Conservation (phyloP, 192 early-diverging fungal species). For the Funneliformis geosporum region DNA sequence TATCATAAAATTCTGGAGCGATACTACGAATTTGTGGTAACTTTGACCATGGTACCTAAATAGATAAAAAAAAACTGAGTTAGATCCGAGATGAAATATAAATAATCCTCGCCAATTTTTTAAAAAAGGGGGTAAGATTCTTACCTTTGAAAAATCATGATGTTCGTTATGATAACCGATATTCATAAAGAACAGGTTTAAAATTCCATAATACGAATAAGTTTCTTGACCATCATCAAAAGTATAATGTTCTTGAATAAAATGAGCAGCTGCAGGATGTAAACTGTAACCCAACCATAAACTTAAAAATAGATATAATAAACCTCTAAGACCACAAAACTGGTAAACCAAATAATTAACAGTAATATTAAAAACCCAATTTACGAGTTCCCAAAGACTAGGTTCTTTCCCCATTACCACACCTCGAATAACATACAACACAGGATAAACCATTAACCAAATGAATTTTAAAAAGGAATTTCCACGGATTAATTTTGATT, state of each 20-base stretch:
- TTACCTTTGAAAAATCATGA: constrained; percentile 76
- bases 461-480: constrained; percentile 68
- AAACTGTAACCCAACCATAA: constrained; percentile 83
- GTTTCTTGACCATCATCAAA: constrained; percentile 93
- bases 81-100: too few relatives aligned
- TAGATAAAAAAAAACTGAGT: background rate
- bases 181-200: constrained; percentile 90
- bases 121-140: background rate
- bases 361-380: constrained; percentile 66
- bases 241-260: constrained; percentile 97
- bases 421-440: constrained; percentile 86
- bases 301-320: constrained; percentile 68
- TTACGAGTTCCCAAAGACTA: constrained; percentile 75
- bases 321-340: constrained; percentile 63
- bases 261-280: constrained; percentile 94
- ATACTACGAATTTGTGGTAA: background rate
- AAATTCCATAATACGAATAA: constrained; percentile 94
- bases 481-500: constrained; percentile 74
- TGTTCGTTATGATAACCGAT: constrained; percentile 99
- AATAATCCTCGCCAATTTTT: background rate
- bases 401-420: constrained; percentile 68
- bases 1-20: constrained; percentile 84
- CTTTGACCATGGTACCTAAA: constrained; percentile 74
- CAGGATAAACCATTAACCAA: constrained; percentile 82
- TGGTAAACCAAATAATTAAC: constrained; percentile 56